phyloP scores from a whole-genome alignment of 768 basidiomycete genomes.

The Suillus alpinus region DNA sequence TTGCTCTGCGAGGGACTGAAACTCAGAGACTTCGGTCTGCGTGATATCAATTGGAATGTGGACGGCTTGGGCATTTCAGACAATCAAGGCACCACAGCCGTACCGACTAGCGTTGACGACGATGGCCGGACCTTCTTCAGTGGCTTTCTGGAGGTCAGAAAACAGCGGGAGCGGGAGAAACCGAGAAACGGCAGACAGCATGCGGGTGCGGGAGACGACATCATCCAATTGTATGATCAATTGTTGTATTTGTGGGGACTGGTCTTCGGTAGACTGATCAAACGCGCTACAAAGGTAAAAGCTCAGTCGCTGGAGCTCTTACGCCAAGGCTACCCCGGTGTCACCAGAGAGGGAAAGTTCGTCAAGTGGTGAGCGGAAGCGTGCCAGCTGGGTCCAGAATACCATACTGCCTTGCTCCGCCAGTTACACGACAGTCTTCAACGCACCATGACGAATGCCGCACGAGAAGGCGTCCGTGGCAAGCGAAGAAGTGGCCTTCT shows the following conservation, averaged over 20 bases:
- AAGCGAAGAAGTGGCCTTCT: too few species aligned
- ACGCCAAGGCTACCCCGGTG: too few species aligned
- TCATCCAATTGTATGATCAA: constrained; percentile 7
- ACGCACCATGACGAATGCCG: too few species aligned
- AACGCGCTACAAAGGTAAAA: neutral
- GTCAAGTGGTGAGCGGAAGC: too few species aligned
- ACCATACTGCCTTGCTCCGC: too few species aligned
- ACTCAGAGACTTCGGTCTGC: neutral
- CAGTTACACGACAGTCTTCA: too few species aligned
- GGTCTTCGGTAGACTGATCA: too few species aligned
- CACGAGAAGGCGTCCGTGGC: too few species aligned
- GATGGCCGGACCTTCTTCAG: neutral
- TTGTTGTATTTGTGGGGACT: neutral
- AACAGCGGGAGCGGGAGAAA: constrained; percentile 10
- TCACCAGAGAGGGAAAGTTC: too few species aligned
- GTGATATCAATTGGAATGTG: neutral
- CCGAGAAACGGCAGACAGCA: constrained; percentile 7
- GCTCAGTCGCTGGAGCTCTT: too few species aligned
- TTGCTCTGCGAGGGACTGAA: neutral
- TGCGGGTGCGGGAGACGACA: constrained; percentile 9
- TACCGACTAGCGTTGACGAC: neutral
- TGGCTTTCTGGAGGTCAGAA: neutral
- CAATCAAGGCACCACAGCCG: constrained; percentile 8
- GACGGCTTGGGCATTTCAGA: neutral
- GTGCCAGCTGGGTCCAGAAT: too few species aligned